Evolutionary conservation across 345 rosid species (phyloP).

Genomic region (Psidium friedrichsthalianum): DNA sequence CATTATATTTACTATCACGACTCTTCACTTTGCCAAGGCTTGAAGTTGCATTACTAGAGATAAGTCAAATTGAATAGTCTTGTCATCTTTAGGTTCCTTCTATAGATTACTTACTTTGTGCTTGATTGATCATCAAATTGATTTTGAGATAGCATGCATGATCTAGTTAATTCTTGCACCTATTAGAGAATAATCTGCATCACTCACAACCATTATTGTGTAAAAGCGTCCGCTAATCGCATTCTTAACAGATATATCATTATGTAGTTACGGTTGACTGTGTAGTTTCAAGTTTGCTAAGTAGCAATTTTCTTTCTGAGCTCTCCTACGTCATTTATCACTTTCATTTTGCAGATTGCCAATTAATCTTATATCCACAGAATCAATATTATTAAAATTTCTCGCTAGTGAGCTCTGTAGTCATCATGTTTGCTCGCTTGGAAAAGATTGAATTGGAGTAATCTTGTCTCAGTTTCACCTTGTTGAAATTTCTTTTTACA

Average conservation of each 20-base stretch:
- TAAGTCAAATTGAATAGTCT: not conserved
- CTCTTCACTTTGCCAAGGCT: not conserved
- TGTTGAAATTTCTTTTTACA: constrained; percentile 7
- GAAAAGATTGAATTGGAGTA: not conserved
- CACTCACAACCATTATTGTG: not conserved
- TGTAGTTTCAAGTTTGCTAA: not conserved
- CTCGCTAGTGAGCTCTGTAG: not conserved
- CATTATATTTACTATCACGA: not conserved
- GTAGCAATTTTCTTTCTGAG: not conserved
- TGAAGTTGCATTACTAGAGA: not conserved
- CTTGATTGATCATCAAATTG: not conserved
- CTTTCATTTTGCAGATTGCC: not conserved
- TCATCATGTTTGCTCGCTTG: not conserved
- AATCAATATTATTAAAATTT: not conserved
- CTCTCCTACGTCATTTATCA: not conserved
- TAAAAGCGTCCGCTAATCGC: not conserved
- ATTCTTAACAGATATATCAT: not conserved
- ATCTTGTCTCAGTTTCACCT: not conserved
- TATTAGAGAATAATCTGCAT: not conserved
- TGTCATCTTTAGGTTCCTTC: not conserved
- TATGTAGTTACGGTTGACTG: not conserved
- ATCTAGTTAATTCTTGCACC: not conserved
- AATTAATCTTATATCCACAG: not conserved
- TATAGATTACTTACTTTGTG: not conserved
- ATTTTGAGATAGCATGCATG: not conserved